A percentile compares a stretch with the other conserved stretches of the same genome.
Conservation (phyloP, 1,284 basidiomycete species). For the Heterobasidion parviporum region DNA sequence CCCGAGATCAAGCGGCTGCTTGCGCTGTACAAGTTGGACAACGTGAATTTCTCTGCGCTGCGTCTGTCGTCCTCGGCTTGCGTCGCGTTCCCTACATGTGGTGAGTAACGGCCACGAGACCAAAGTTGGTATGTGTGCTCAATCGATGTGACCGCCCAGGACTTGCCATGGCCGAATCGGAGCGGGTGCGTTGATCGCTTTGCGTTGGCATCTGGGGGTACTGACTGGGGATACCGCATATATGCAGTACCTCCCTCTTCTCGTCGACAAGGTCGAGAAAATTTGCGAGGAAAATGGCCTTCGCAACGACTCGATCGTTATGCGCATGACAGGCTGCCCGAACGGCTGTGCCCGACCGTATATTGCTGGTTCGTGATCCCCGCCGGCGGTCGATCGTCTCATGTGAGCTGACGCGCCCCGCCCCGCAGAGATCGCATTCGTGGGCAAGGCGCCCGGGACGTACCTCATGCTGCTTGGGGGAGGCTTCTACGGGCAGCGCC, state of each 20-base stretch:
- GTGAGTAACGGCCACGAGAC: constrained; percentile 24
- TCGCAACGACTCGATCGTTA: constrained; percentile 89
- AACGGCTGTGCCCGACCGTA: constrained; percentile 96
- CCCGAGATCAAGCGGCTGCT: constrained; percentile 76
- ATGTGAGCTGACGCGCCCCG: constrained; percentile 1
- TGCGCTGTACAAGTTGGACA: constrained; percentile 87
- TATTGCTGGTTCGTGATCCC: constrained; percentile 56
- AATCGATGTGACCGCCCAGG: constrained; percentile 28
- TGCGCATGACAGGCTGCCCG: constrained; percentile 97
- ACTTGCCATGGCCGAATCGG: constrained; percentile 93
- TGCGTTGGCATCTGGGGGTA: neutral
- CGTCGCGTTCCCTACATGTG: constrained; percentile 97
- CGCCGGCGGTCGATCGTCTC: neutral
- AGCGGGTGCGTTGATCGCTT: constrained; percentile 45
- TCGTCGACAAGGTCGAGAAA: constrained; percentile 93
- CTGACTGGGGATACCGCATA: constrained; percentile 4
- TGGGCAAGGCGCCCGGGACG: constrained; percentile 91
- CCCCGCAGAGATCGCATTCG: constrained; percentile 79
- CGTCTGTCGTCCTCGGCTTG: constrained; percentile 88
- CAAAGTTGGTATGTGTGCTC: no score
- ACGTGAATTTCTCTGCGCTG: constrained; percentile 75
- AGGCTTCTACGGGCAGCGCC: constrained; percentile 86
- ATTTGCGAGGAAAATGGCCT: constrained; percentile 92
- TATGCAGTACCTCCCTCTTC: constrained; percentile 80
- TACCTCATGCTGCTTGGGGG: constrained; percentile 97